These are phyloP conservation scores for Pythium catenulatum DNA, from an alignment of 352 stramenopile genomes.

Conservation along the genomic window DNA sequence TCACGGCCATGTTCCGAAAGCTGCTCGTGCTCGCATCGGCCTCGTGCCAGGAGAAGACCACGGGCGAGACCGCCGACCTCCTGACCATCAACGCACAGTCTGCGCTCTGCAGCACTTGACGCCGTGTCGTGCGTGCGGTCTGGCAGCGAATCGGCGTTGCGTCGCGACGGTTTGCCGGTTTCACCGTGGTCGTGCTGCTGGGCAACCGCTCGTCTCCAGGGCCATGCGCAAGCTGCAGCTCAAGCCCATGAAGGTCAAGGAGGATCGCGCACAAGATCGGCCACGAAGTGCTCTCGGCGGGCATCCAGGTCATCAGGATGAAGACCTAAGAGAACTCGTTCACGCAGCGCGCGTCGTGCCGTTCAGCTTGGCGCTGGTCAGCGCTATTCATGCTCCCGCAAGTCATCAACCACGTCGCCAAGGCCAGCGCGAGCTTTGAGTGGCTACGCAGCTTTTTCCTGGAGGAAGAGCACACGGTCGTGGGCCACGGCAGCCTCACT, in stretches of 20 bases:
- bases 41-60: conserved; percentile 85
- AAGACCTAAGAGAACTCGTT: conserved; percentile 97
- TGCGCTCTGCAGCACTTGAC: conserved; percentile 97
- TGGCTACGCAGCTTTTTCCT: conserved; percentile 84
- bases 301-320: conserved; percentile 98
- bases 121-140: conserved; percentile 82
- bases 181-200: conserved; percentile 96
- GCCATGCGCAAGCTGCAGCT: conserved; percentile 93
- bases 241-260: conserved; percentile 95
- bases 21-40: conserved; percentile 91
- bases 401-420: conserved; percentile 96
- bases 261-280: conserved; percentile 97
- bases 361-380: conserved; percentile 95
- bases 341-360: conserved; percentile 75
- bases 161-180: conserved; percentile 94
- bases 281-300: conserved; percentile 95
- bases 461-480: conserved; percentile 82
- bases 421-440: conserved; percentile 87
- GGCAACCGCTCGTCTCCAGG: conserved; percentile 96
- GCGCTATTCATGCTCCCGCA: conserved; percentile 97
- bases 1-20: conserved; percentile 88
- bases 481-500: conserved; percentile 87
- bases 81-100: conserved; percentile 98
- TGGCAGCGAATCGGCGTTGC: conserved; percentile 90
- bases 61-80: conserved; percentile 98